These are phyloP conservation scores for Aspergillus transmontanensis DNA, from an alignment of 2,329 filamentous ascomycete genomes.

Conservation along the genomic window DNA sequence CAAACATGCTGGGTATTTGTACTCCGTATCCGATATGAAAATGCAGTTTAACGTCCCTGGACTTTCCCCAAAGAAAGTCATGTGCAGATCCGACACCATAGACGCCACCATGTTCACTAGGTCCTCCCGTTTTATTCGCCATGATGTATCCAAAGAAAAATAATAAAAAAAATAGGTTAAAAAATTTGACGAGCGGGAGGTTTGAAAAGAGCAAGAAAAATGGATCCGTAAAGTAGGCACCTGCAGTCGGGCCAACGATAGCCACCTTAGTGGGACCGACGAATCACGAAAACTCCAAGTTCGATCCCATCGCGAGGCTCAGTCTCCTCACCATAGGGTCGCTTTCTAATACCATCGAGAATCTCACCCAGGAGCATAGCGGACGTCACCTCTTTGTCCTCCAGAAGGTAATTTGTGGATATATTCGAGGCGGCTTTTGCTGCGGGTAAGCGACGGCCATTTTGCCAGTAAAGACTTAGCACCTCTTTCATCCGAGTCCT, in stretches of 20 bases:
- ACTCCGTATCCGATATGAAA: constrained; percentile 21
- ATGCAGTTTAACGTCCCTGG: constrained; percentile 20
- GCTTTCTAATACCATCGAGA: constrained; percentile 58
- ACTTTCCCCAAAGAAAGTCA: constrained; percentile 16
- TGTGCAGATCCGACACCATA: constrained; percentile 1
- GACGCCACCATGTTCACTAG: constrained; percentile 13
- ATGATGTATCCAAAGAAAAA: constrained; percentile 15
- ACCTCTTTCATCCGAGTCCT: constrained; percentile 60
- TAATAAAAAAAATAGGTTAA: background rate
- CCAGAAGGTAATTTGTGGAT: constrained; percentile 30
- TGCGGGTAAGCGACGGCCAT: constrained; percentile 36
- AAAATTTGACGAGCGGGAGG: background rate
- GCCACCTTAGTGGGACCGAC: constrained; percentile 39
- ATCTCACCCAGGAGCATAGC: constrained; percentile 62
- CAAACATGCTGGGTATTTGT: constrained; percentile 36
- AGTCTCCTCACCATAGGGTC: constrained; percentile 49
- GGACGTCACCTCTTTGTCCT: constrained; percentile 52
- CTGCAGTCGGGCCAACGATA: background rate
- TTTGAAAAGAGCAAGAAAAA: constrained; percentile 4
- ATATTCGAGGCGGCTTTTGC: constrained; percentile 29
- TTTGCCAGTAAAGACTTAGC: constrained; percentile 46
- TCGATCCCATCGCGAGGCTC: constrained; percentile 50
- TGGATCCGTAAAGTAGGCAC: background rate
- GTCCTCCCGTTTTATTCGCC: constrained; percentile 13
- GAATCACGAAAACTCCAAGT: constrained; percentile 54